Base-by-base conservation (phyloP, 1,139 yeast genomes). In the Waltiozyma solani region DNA sequence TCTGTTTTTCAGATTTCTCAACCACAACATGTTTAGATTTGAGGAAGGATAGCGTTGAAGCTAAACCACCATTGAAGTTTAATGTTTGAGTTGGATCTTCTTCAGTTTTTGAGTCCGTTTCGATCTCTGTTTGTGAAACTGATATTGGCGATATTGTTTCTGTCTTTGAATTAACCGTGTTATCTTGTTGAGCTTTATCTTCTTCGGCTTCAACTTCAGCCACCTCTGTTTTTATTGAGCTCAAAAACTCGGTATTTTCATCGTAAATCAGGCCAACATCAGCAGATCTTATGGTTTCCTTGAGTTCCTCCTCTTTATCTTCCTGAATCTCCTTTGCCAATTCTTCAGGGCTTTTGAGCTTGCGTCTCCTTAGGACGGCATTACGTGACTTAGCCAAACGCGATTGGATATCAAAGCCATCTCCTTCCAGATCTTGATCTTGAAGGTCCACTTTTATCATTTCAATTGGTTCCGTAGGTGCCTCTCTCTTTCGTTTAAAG, bases 41-140 rank as follows among this genome's bases (percentile, higher is more conserved):
- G 14, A 82, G 62, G 44, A 76, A 70, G 37, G 64, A 64, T 38
- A 83, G 63, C 0, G 87, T 71, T 3, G 74, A 68, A 4, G 79
- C 80, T 31, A 81, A 53, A 0, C 85, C 80, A 18, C 67, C 66
- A 25, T 60, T 59, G 41, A 75, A 68, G 33, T 63, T 10, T 50
- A 2, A 67, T 64, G 39, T 40, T 41, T 6, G 24, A 12, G 6
- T 35, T 37, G 5, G 23, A 10, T 35, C 30, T 14, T 31, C 23
- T 20, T 34, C 25, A 20, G 32, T 44, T 13, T 23, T 8, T 23
- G 8, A 12, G 8, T 23, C 25, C 12, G 8, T 23, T 23, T 18
- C n/a, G n/a, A n/a, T n/a, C n/a, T n/a, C n/a, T n/a, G n/a, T n/a
- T n/a, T n/a, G n/a, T n/a, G n/a, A n/a, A n/a, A n/a, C 29, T 12